phyloP scores from a whole-genome alignment of 176 grass and related monocot species.

The Musa acuminata region DNA sequence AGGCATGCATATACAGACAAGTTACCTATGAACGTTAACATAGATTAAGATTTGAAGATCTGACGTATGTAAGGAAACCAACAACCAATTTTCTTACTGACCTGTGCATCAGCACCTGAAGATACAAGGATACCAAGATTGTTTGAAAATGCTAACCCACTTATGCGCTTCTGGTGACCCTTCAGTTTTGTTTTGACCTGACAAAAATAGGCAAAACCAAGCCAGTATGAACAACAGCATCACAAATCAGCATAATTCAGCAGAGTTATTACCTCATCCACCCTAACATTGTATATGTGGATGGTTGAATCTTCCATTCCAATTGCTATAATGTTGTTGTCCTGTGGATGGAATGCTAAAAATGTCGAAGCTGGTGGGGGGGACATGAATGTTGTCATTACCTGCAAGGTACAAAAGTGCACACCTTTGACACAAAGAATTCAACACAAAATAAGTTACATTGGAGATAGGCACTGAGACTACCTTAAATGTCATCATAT shows the following conservation, averaged over 20 bases:
- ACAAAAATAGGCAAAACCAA: conserved; percentile 19
- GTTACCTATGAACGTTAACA: too few species aligned
- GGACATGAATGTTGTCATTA: conserved; percentile 96
- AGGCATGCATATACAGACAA: too few species aligned
- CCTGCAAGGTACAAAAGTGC: conserved; percentile 32
- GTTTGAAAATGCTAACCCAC: conserved; percentile 77
- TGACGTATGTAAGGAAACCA: background rate
- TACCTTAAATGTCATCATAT: conserved; percentile 99
- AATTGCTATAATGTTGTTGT: conserved; percentile 98
- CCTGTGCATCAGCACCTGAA: conserved; percentile 97
- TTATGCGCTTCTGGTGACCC: conserved; percentile 94
- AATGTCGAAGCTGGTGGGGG: conserved; percentile 86
- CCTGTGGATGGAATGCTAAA: conserved; percentile 93
- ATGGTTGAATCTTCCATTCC: conserved; percentile 99
- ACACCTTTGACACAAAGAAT: background rate
- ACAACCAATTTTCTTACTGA: conserved; percentile 17
- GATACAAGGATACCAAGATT: conserved; percentile 73
- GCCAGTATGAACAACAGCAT: conserved; percentile 18
- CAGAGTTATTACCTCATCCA: conserved; percentile 62
- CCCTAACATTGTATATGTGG: conserved; percentile 98
- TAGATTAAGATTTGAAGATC: background rate
- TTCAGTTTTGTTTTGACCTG: conserved; percentile 90
- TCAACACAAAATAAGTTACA: background rate
- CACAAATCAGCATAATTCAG: background rate
- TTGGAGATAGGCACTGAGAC: conserved; percentile 17